Conservation (phyloP, 75 land plant species). For the Cunninghamia lanceolata region DNA sequence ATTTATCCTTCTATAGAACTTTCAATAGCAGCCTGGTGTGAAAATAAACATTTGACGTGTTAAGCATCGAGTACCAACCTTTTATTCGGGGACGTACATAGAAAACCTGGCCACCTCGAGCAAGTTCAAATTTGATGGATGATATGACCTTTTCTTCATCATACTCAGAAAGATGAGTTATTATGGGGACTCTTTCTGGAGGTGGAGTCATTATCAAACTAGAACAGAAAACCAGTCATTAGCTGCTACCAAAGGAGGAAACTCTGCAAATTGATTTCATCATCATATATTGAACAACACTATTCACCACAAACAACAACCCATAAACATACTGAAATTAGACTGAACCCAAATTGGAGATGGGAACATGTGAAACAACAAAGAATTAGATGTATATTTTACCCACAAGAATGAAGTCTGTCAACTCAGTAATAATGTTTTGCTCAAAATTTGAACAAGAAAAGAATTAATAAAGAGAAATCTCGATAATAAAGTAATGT, state of each 20-base stretch:
- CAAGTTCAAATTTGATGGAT: conserved; percentile 80
- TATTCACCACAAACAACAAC: background rate
- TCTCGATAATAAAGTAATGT: background rate
- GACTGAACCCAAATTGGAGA: background rate
- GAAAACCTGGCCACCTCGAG: conserved; percentile 82
- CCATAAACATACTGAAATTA: background rate
- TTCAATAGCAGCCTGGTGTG: background rate
- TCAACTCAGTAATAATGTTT: background rate
- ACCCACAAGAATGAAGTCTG: background rate
- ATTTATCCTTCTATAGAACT: background rate
- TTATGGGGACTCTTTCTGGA: conserved; percentile 94
- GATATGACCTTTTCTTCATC: conserved; percentile 56
- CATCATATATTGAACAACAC: background rate
- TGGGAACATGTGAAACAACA: background rate
- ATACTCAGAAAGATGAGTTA: conserved; percentile 72
- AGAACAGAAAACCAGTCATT: conserved; percentile 15
- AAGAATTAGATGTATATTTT: background rate
- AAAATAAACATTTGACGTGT: background rate
- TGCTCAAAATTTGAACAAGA: background rate
- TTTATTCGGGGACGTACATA: conserved; percentile 94
- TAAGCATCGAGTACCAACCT: conserved; percentile 34
- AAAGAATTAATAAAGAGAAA: background rate
- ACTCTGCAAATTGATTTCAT: background rate
- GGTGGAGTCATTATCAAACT: conserved; percentile 98
- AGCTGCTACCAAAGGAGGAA: background rate